Evolutionary conservation across 2,329 filamentous ascomycete genomes (phyloP).

Genomic region (Dactylellina parvicollis): DNA sequence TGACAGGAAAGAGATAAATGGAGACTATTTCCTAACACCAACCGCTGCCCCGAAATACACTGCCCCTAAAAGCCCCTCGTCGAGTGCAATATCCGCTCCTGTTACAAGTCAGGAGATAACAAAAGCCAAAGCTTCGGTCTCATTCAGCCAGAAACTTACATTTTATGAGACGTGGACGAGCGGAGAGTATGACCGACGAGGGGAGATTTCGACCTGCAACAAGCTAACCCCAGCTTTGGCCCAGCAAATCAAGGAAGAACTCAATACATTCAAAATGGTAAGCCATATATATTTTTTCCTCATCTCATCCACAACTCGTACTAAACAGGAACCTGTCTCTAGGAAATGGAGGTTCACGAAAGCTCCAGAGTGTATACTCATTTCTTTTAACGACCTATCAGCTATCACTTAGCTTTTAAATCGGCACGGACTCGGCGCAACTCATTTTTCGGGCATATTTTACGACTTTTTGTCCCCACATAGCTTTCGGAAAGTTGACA

Average conservation of each 20-base stretch:
- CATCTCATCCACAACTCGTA: not conserved
- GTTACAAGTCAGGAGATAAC: slow-evolving; percentile 75
- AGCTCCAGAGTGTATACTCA: slow-evolving; percentile 99
- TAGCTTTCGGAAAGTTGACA: slow-evolving; percentile 32
- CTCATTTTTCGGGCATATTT: slow-evolving; percentile 54
- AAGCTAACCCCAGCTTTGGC: slow-evolving; percentile 94
- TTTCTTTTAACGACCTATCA: slow-evolving; percentile 82
- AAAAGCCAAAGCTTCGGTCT: slow-evolving; percentile 61
- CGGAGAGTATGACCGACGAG: slow-evolving; percentile 93
- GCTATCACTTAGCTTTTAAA: slow-evolving; percentile 54
- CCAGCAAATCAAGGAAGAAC: slow-evolving; percentile 98
- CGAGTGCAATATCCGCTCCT: slow-evolving; percentile 82
- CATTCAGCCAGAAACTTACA: slow-evolving; percentile 88
- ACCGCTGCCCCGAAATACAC: slow-evolving; percentile 66
- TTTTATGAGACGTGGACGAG: slow-evolving; percentile 97
- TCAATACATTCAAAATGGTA: slow-evolving; percentile 99
- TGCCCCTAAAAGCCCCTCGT: slow-evolving; percentile 70
- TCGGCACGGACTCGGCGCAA: slow-evolving; percentile 55
- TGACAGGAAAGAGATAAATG: slow-evolving; percentile 66
- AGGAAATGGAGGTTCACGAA: slow-evolving; percentile 99
- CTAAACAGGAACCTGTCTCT: not conserved
- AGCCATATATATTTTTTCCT: slow-evolving; percentile 61
- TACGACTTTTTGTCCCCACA: slow-evolving; percentile 43
- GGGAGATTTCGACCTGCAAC: slow-evolving; percentile 97
- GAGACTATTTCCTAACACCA: slow-evolving; percentile 83